phyloP scores from a whole-genome alignment of 2,329 filamentous ascomycete genomes.

The Fusarium hostae region DNA sequence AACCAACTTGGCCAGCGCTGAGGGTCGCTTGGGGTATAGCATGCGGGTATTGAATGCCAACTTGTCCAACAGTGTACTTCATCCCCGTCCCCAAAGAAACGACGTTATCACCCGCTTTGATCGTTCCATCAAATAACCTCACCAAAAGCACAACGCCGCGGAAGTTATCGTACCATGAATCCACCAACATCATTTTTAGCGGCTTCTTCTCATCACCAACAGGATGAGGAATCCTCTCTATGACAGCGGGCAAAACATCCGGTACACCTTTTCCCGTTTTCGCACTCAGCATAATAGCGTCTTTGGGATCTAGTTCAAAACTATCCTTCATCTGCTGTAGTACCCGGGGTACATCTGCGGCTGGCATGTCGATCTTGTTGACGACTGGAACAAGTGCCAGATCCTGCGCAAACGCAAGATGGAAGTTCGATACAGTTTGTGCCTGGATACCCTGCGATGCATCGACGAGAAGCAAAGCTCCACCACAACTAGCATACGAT shows the following conservation, averaged over 20 bases:
- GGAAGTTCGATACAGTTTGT: conserved; percentile 98
- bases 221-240: conserved; percentile 86
- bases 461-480: conserved; percentile 91
- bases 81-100: conserved; percentile 87
- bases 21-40: conserved; percentile 83
- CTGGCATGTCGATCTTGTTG: conserved; percentile 95
- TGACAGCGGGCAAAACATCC: conserved; percentile 83
- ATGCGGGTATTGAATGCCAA: conserved; percentile 94
- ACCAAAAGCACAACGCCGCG: conserved; percentile 93
- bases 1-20: conserved; percentile 93
- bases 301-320: conserved; percentile 86
- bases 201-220: conserved; percentile 78
- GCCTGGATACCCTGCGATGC: conserved; percentile 97
- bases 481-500: conserved; percentile 95
- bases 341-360: conserved; percentile 86
- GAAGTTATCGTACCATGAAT: conserved; percentile 98
- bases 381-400: conserved; percentile 88
- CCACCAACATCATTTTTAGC: conserved; percentile 86
- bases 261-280: conserved; percentile 93
- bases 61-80: conserved; percentile 94
- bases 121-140: conserved; percentile 86
- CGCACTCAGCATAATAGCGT: conserved; percentile 80
- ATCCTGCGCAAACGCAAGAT: conserved; percentile 93
- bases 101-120: conserved; percentile 86
- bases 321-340: conserved; percentile 85